Base-by-base conservation (phyloP, 805 yeast genomes). In the Metschnikowia lochheadii region DNA sequence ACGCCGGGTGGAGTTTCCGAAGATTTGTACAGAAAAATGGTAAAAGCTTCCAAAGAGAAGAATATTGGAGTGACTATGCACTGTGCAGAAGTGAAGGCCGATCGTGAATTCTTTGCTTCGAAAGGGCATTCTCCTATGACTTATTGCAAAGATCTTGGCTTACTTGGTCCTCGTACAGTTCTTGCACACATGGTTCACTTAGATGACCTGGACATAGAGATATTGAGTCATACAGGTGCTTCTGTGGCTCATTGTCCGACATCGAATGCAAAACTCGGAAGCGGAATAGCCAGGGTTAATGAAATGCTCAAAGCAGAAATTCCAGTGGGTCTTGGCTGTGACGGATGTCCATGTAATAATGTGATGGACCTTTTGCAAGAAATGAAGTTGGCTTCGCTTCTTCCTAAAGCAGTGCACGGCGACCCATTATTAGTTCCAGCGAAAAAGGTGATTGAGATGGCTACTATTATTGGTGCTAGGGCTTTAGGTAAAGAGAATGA, bases 331-430 rank as follows among this genome's bases (percentile, higher is more conserved):
- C 49, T 58, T 32, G 62, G 62, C 3, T 58, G 62, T 37, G 62
- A 58, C 33, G 60, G 62, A 0, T 57, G 58, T 38, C 62, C 60
- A 1, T 58, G 61, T 26, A 57, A 58, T 47, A 58, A 56, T 42
- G 58, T 52, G 23, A 58, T 57, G 61, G 60, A 58, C 33, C 54
- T 57, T 37, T 46, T 57, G 34, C 62, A 56, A 44, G 62, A 57
- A 42, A 58, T 58, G 61, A 58, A 57, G 35, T 32, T 57, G 17
- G 62, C 61, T 3, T 48, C 61, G 8, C 50, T 59, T 35, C 47
- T 57, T 35, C 61, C 61, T 6, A 59, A 58, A 40, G 63, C 63
- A 2, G 49, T 59, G 2, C 59, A 58, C 33, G 57, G 62, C 13
- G 61, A 56, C 33, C 60, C 61, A 13, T 40, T 53, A 7, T 20